Evolutionary conservation across 148 eudicot species (phyloP), one percentile per base, ranked within the genome.

Genomic region (Cornus florida): DNA sequence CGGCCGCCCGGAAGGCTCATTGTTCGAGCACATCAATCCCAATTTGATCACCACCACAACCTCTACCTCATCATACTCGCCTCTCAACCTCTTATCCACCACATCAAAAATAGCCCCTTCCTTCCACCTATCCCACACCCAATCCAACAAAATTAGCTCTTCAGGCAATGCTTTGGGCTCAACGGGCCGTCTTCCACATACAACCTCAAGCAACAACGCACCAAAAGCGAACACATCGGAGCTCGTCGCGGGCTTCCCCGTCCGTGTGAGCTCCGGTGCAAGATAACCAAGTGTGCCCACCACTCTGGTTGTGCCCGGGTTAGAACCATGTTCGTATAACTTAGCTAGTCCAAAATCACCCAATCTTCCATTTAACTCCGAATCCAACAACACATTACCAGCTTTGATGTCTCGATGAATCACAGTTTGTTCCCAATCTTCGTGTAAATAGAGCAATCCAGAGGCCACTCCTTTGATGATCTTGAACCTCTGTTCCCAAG

Each of bases 261-360:
- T 94, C 60, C 87, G 87, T 11, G 95, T 91, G 23, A 93, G 80
- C 86, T 93, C 97, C 0, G 97, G 93, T 20, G 97, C 97, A 68
- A 93, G 84, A 79, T 93, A 93, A 50, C 97, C 97, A n/a, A 93
- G 82, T 35, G 97, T 93, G 46, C 97, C 97, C 76, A 91, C 97
- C 3, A 93, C 97, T 23, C 84, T 80, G 3, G 97, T 93, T 59
- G 97, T 93, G 79, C 82, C 72, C 0, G 97, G 92, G 46, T 91
- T 82, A 14, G 92, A 39, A 6, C 94, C 97, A 22, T 89, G 97
- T 53, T 93, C 94, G 74, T 90, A 91, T 6, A 93, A 59, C 87
- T 91, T 93, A 13, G 97, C 97, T 0, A 93, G 79, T 32, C 97
- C 97, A 33, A 93, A 93, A 79, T 93, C 97, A 50, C 97, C 94